A percentile compares a stretch with the other conserved stretches of the same genome.
These are phyloP conservation scores for Silene latifolia DNA, from an alignment of 148 eudicot genomes.

Conservation along the genomic window DNA sequence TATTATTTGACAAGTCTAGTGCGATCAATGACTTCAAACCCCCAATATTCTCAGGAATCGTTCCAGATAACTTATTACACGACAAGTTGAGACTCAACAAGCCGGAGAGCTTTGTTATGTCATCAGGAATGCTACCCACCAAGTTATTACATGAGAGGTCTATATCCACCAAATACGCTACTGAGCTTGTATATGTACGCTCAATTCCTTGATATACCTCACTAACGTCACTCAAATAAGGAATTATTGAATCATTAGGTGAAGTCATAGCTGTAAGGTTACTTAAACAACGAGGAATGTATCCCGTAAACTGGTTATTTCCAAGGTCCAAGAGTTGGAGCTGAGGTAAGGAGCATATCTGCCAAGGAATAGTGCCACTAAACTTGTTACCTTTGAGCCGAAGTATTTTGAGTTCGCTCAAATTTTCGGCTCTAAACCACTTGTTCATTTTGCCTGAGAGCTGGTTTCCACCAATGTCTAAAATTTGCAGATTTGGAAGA, in stretches of 20 bases:
- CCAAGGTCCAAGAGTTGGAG: constrained; percentile 18
- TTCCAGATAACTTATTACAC: constrained; percentile 16
- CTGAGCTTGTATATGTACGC: constrained; percentile 4
- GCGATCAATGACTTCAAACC: constrained; percentile 18
- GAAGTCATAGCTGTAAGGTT: constrained; percentile 3
- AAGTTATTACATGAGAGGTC: too few relatives aligned
- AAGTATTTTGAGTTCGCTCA: neutral
- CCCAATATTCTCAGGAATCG: constrained; percentile 18
- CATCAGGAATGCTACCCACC: constrained; percentile 20
- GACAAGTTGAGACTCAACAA: constrained; percentile 19
- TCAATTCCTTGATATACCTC: constrained; percentile 21
- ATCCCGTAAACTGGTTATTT: constrained; percentile 7
- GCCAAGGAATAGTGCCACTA: constrained; percentile 10
- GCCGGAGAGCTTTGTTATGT: constrained; percentile 13
- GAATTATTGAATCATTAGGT: neutral
- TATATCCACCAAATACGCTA: too few relatives aligned
- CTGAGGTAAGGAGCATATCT: constrained; percentile 14
- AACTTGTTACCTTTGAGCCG: neutral
- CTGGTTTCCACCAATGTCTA: too few relatives aligned
- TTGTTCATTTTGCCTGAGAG: too few relatives aligned
- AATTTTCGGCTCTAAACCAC: neutral
- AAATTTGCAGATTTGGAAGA: too few relatives aligned
- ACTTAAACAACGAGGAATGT: too few relatives aligned
- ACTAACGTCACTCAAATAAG: neutral
- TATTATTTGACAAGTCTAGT: too few relatives aligned